Conservation (phyloP, 1,139 yeast genomes). For the Diutina neorugosa region DNA sequence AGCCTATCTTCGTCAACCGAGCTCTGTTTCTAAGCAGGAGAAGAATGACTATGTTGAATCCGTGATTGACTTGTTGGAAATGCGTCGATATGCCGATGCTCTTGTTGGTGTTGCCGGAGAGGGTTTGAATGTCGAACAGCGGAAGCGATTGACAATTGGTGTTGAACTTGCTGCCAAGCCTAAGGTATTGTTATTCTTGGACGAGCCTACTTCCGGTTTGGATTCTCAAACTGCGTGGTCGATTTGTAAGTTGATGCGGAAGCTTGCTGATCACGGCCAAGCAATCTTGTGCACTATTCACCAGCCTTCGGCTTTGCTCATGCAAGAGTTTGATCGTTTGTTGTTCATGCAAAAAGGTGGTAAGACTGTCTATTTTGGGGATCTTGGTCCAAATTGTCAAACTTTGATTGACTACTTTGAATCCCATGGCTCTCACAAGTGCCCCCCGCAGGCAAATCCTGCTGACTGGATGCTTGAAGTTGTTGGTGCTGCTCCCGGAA, state of each 20-base stretch:
- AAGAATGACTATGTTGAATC: conserved; percentile 64
- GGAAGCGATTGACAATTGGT: conserved; percentile 76
- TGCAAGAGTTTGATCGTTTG: conserved; percentile 69
- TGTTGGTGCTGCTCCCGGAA: conserved; percentile 5
- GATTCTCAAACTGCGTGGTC: conserved; percentile 93
- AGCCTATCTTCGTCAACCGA: conserved; percentile 66
- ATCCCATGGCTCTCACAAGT: conserved; percentile 46
- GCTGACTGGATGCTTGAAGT: conserved; percentile 67
- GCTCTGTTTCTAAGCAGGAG: conserved; percentile 37
- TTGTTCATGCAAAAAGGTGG: conserved; percentile 67
- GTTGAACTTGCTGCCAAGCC: conserved; percentile 88
- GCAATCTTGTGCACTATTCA: conserved; percentile 77
- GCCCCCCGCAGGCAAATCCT: conserved; percentile 57
- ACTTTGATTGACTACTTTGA: conserved; percentile 61
- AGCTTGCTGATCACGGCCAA: conserved; percentile 67
- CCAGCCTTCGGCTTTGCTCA: conserved; percentile 69
- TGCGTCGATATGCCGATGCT: conserved; percentile 68
- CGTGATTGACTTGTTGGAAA: conserved; percentile 55
- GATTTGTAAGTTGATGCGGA: conserved; percentile 63
- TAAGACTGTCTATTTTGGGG: conserved; percentile 71
- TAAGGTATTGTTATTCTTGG: conserved; percentile 64
- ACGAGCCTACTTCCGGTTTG: conserved; percentile 89
- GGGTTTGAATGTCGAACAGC: conserved; percentile 70
- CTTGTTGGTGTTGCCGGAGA: conserved; percentile 77
- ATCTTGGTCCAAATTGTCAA: conserved; percentile 52